Percentiles rank a stretch among this genome's conserved stretches.
phyloP scores from a whole-genome alignment of 1,284 basidiomycete genomes.

The Heterobasidion parviporum region DNA sequence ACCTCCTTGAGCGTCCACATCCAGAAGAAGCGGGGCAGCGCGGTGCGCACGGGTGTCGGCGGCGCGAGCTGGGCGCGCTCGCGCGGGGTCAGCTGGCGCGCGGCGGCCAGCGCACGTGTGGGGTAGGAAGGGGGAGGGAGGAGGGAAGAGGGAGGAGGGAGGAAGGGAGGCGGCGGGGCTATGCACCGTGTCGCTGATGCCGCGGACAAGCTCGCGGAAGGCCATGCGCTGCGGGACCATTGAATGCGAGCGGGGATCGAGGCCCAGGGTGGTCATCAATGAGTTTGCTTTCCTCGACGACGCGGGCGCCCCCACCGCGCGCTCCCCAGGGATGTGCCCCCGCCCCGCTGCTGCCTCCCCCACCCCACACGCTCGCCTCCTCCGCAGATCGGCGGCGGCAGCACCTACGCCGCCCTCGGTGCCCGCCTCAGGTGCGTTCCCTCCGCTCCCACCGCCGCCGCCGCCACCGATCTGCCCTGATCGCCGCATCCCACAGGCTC shows the following conservation, averaged over 20 bases:
- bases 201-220: constrained; percentile 51
- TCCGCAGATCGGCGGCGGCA: constrained; percentile 82
- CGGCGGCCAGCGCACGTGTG: neutral
- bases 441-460: constrained; percentile 6
- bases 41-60: constrained; percentile 20
- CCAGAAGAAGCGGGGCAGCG: constrained; percentile 56
- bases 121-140: neutral
- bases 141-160: neutral
- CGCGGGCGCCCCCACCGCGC: constrained; percentile 40
- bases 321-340: constrained; percentile 39
- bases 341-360: neutral
- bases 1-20: constrained; percentile 86
- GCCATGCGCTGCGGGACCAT: constrained; percentile 56
- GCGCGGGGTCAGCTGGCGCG: constrained; percentile 41
- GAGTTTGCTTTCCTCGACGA: constrained; percentile 60
- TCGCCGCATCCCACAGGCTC: constrained; percentile 41
- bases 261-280: constrained; percentile 52
- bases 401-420: constrained; percentile 73
- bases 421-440: constrained; percentile 66
- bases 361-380: neutral
- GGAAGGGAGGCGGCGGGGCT: no score
- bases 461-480: neutral
- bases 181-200: constrained; percentile 58
- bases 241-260: constrained; percentile 57
- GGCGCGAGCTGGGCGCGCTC: constrained; percentile 38